Evolutionary conservation across 1,139 yeast species (phyloP), one percentile per base, ranked within the genome.

Genomic region (Suhomyces ambrosiae): DNA sequence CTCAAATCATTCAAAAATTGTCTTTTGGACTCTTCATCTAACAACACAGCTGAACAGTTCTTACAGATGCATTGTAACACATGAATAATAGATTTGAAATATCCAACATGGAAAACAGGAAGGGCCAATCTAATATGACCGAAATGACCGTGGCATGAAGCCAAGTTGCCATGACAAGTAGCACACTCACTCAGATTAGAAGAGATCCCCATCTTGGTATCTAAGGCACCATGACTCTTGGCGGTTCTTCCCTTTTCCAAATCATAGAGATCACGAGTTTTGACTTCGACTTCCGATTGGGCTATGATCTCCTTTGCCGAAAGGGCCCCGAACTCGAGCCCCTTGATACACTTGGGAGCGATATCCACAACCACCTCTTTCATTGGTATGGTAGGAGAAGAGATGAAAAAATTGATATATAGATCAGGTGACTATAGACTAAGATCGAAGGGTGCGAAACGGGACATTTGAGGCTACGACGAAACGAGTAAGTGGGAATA

Each of bases 61-160:
- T 94, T 94, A 71, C 99, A 94, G 46, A 94, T 83, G 42, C 87
- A 80, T 61, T 94, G 98, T 40, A 94, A 68, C 35, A 94, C 90
- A 54, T 82, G 85, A 47, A 94, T 86, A 26, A 88, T 86, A 27
- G 94, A 83, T 60, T 90, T 92, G 74, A 94, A 92, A 60, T 89
- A 94, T 5, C 99, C 99, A 30, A 92, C 95, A 58, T 94, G 98
- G 66, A 92, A 94, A 12, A 90, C 97, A 2, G 99, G 99, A 34
- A 94, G 70, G 0, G 97, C 96, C 37, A 94, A 73, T 50, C 88
- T 79, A 47, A 94, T 80, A 56, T 94, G 96, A 29, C 99, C 99
- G 60, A 94, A 94, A 65, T 94, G 99, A 38, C 99, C 99, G 63
- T 92, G 97, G 60, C 99, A 94, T 1, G 95, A 79, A 0, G 96